These are phyloP conservation scores for Endogone sp. DNA, from an alignment of 192 early-diverging fungal genomes.

Conservation along the genomic window DNA sequence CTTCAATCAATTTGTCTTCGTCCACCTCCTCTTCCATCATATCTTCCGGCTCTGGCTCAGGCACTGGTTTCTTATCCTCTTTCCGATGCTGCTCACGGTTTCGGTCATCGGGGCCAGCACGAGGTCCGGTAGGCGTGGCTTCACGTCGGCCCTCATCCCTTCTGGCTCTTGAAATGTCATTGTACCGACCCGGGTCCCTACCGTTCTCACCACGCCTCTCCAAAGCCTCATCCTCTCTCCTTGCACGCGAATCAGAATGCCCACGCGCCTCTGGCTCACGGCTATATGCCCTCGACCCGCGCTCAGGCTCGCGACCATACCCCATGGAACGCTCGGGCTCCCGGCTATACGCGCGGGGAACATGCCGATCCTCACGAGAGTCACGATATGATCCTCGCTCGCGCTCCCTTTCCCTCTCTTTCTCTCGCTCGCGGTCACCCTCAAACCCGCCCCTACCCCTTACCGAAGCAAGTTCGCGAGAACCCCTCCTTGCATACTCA, in stretches of 20 bases:
- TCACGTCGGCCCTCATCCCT: not conserved
- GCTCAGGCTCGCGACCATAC: not conserved
- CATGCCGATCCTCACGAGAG: not conserved
- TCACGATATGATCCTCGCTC: not conserved
- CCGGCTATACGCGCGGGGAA: not conserved
- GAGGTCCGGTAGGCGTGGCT: not conserved
- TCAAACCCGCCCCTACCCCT: not conserved
- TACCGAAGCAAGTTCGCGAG: not conserved
- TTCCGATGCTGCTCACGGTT: not conserved
- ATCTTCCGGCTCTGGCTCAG: conserved; percentile 16
- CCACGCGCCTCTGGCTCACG: not conserved
- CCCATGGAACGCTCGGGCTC: too few species aligned
- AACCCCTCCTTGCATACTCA: not conserved
- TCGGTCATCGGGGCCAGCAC: not conserved
- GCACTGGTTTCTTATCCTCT: conserved; percentile 12
- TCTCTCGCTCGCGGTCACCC: not conserved
- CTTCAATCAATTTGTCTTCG: conserved; percentile 79
- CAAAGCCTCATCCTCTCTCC: not conserved
- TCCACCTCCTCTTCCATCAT: conserved; percentile 60
- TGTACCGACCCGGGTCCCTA: not conserved
- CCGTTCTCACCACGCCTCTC: not conserved
- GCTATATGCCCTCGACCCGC: not conserved
- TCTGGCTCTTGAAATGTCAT: not conserved
- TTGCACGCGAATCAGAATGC: not conserved
- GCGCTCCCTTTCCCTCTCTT: not conserved